phyloP scores from a whole-genome alignment of 352 stramenopile species.

The Peronospora farinosa region DNA sequence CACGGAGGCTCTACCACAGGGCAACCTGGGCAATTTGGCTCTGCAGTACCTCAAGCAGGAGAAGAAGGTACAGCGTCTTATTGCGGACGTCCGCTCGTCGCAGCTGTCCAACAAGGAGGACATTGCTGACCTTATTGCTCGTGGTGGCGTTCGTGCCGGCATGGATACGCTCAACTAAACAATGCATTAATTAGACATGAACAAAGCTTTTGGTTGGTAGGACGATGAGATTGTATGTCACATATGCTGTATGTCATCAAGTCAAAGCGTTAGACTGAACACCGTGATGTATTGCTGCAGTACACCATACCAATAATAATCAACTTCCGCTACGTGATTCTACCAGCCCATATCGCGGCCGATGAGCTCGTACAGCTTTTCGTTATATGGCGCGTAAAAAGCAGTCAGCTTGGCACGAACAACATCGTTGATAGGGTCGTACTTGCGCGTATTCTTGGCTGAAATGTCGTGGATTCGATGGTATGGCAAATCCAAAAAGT shows the following conservation, averaged over 20 bases:
- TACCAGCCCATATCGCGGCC: constrained; percentile 59
- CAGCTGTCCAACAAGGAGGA: constrained; percentile 48
- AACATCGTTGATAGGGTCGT: constrained; percentile 56
- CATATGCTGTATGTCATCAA: too few species aligned
- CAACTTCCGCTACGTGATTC: background rate
- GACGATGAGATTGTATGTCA: too few species aligned
- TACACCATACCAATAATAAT: background rate
- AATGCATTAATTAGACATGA: constrained; percentile 13
- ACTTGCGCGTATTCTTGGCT: constrained; percentile 86
- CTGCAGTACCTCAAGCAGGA: constrained; percentile 93
- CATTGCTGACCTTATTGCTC: constrained; percentile 68
- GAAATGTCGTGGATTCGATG: constrained; percentile 73
- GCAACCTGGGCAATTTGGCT: constrained; percentile 88
- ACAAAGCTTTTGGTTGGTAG: too few species aligned
- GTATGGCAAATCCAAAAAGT: constrained; percentile 78
- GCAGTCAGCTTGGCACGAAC: constrained; percentile 52
- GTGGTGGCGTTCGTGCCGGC: constrained; percentile 68
- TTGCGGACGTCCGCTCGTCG: constrained; percentile 54
- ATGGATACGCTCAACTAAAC: constrained; percentile 41
- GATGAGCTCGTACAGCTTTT: constrained; percentile 62
- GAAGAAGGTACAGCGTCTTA: constrained; percentile 88
- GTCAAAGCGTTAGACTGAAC: too few species aligned
- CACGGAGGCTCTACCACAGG: constrained; percentile 88
- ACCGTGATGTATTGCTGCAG: too few species aligned
- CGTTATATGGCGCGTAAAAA: constrained; percentile 84